phyloP scores from a whole-genome alignment of 2,329 filamentous ascomycete genomes.

The Fusarium sterilihyphosum region DNA sequence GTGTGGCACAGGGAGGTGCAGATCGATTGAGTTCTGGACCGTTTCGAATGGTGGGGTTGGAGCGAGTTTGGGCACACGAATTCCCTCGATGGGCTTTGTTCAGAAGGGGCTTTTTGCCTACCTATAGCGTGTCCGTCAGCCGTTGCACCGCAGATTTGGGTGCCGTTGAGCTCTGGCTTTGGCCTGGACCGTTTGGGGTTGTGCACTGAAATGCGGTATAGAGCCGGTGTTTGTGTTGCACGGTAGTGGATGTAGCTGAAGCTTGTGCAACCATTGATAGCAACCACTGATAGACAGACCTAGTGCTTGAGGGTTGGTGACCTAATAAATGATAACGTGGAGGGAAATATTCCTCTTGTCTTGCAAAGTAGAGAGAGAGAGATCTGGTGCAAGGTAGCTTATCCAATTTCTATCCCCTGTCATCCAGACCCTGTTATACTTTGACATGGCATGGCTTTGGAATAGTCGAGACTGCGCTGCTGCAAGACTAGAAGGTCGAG shows the following conservation, averaged over 20 bases:
- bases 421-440: constrained; percentile 10
- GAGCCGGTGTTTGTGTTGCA: constrained; percentile 13
- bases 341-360: neutral
- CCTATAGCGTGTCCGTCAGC: constrained; percentile 1
- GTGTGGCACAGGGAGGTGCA: constrained; percentile 45
- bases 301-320: neutral
- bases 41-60: constrained; percentile 39
- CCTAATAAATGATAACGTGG: neutral
- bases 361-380: neutral
- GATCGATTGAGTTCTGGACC: constrained; percentile 46
- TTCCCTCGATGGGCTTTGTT: constrained; percentile 18
- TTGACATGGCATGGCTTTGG: constrained; percentile 13
- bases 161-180: neutral
- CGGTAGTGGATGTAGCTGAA: neutral
- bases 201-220: constrained; percentile 5
- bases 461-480: constrained; percentile 30
- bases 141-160: constrained; percentile 19
- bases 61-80: constrained; percentile 26
- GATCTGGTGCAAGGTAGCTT: neutral
- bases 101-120: constrained; percentile 22
- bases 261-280: neutral
- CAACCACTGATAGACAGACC: neutral
- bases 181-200: constrained; percentile 18
- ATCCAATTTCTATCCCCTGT: constrained; percentile 19
- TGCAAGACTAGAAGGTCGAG: constrained; percentile 28